Evolutionary conservation across 176 grass and related monocot species (phyloP).

Genomic region (Pontederia paniculata): DNA sequence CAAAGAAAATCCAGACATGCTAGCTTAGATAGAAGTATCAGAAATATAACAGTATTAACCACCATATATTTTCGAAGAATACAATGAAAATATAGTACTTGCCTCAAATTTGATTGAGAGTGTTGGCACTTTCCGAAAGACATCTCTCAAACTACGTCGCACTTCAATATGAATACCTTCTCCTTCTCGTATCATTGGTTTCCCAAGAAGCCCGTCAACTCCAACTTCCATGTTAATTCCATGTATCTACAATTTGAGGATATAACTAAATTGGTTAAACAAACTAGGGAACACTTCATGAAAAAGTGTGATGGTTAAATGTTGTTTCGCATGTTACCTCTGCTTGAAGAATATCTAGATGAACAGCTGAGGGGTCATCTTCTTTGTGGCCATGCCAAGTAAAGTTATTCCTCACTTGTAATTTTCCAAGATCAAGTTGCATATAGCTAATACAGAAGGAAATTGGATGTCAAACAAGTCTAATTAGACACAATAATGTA

Average conservation of each 20-base stretch:
- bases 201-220: slow-evolving; percentile 57
- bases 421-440: slow-evolving; percentile 89
- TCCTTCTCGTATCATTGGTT: slow-evolving; percentile 76
- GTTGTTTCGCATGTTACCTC: slow-evolving; percentile 30
- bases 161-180: slow-evolving; percentile 73
- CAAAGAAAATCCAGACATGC: no score
- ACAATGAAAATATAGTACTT: slow-evolving; percentile 8
- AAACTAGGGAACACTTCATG: background rate
- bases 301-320: background rate
- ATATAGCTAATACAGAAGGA: slow-evolving; percentile 61
- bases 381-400: slow-evolving; percentile 90
- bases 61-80: background rate
- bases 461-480: slow-evolving; percentile 8
- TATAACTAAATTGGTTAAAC: background rate
- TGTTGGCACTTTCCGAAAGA: slow-evolving; percentile 74
- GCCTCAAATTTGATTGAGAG: slow-evolving; percentile 78
- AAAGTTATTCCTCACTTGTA: slow-evolving; percentile 71
- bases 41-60: no score
- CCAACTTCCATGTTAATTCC: slow-evolving; percentile 97
- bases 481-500: background rate
- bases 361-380: slow-evolving; percentile 62
- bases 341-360: slow-evolving; percentile 91
- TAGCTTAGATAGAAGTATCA: no score
- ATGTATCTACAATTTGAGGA: slow-evolving; percentile 53
- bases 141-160: slow-evolving; percentile 79